Percentiles rank a stretch among this genome's conserved stretches.
These are phyloP conservation scores for Kurtzmaniella fragi DNA, from an alignment of 805 yeast genomes.

Conservation along the genomic window DNA sequence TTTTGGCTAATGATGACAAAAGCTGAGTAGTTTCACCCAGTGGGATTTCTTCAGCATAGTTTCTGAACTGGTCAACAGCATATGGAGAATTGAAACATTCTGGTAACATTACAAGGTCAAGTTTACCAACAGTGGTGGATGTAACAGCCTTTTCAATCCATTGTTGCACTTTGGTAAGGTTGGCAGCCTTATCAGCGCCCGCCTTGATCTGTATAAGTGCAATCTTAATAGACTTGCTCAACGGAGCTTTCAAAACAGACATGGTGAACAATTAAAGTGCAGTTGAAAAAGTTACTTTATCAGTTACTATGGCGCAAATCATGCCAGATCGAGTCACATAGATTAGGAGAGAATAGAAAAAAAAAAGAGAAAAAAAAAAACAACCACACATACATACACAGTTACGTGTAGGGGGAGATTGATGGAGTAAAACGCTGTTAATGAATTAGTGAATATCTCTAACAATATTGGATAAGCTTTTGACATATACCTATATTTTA, in stretches of 20 bases:
- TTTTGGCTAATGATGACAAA: slow-evolving; percentile 61
- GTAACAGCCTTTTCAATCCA: slow-evolving; percentile 58
- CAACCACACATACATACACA: too few species aligned
- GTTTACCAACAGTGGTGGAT: slow-evolving; percentile 25
- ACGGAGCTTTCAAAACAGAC: slow-evolving; percentile 29
- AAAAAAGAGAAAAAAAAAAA: too few species aligned
- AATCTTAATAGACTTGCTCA: slow-evolving; percentile 59
- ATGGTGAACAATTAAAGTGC: neutral
- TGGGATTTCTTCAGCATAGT: slow-evolving; percentile 86
- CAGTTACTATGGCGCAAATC: neutral
- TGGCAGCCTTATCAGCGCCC: slow-evolving; percentile 75
- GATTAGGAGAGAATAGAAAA: neutral
- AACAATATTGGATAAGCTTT: too few species aligned
- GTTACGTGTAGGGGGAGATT: too few species aligned
- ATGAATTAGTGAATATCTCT: too few species aligned
- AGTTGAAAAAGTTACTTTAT: neutral
- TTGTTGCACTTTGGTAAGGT: slow-evolving; percentile 61
- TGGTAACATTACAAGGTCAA: slow-evolving; percentile 80
- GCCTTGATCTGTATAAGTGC: slow-evolving; percentile 84
- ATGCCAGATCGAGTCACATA: neutral
- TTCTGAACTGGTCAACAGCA: slow-evolving; percentile 76
- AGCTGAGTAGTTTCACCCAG: slow-evolving; percentile 62
- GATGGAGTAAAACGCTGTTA: too few species aligned
- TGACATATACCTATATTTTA: too few species aligned
- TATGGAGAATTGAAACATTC: slow-evolving; percentile 98